Conservation (phyloP, 805 yeast species). For the Cyberlindnera meyerae region DNA sequence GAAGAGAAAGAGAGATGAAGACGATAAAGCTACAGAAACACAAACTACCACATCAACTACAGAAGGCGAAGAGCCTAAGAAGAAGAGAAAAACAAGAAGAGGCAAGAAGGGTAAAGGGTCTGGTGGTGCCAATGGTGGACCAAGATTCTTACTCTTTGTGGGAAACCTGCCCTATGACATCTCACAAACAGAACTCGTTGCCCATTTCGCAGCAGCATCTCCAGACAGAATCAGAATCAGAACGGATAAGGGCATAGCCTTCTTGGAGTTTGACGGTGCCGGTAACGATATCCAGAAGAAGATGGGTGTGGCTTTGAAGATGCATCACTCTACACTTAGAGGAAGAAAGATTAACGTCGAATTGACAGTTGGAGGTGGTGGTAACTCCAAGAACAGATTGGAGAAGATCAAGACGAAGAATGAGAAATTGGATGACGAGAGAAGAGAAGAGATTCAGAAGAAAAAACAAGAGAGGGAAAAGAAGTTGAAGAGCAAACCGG, state of each 20-base stretch:
- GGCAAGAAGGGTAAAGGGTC: constrained; percentile 63
- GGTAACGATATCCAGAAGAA: constrained; percentile 60
- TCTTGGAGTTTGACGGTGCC: constrained; percentile 68
- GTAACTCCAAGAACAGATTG: constrained; percentile 65
- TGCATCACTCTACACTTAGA: constrained; percentile 71
- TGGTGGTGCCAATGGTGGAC: constrained; percentile 36
- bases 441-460: constrained; percentile 50
- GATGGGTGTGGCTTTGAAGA: constrained; percentile 78
- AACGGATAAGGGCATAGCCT: constrained; percentile 85
- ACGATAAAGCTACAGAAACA: constrained; percentile 23
- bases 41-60: constrained; percentile 14
- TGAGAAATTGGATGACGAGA: constrained; percentile 64
- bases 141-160: constrained; percentile 77
- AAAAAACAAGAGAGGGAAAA: constrained; percentile 37
- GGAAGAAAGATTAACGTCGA: constrained; percentile 88
- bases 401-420: constrained; percentile 78
- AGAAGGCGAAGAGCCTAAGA: constrained; percentile 35
- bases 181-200: constrained; percentile 53
- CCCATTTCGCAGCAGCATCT: constrained; percentile 66
- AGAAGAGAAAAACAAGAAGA: constrained; percentile 71
- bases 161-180: constrained; percentile 83
- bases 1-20: constrained; percentile 20
- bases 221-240: constrained; percentile 80
- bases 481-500: constrained; percentile 8
- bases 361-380: constrained; percentile 97